Evolutionary conservation across 768 basidiomycete species (phyloP).

Genomic region (Termitomyces sp.): DNA sequence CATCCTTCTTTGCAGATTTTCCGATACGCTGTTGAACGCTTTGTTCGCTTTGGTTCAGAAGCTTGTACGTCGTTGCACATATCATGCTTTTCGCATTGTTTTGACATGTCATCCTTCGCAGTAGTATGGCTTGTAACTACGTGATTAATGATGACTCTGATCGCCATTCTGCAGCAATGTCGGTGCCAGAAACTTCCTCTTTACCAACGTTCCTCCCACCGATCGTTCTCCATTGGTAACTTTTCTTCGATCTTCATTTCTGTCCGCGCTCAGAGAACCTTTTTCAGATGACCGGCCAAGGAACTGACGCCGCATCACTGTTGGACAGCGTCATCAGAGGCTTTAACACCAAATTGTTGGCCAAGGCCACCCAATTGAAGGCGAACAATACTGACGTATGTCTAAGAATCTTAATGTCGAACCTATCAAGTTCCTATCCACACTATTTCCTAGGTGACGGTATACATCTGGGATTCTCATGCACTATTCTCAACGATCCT

Average conservation of each 20-base stretch:
- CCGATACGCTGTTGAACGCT: slow-evolving; percentile 38
- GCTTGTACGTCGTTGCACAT: slow-evolving; percentile 26
- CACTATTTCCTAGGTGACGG: slow-evolving; percentile 29
- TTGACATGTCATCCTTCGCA: not conserved
- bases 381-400: no score
- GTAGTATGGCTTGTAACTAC: not conserved
- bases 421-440: not conserved
- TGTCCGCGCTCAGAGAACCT: not conserved
- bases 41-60: slow-evolving; percentile 46
- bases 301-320: not conserved
- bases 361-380: not conserved
- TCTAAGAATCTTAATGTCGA: not conserved
- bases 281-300: not conserved
- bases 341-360: no score
- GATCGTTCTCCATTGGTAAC: not conserved
- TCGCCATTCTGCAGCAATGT: not conserved
- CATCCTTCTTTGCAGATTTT: slow-evolving; percentile 26
- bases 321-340: not conserved
- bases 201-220: not conserved
- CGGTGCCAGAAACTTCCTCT: not conserved
- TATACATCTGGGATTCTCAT: slow-evolving; percentile 46
- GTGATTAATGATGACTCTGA: not conserved
- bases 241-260: not conserved
- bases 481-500: slow-evolving; percentile 35
- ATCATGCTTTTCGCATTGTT: not conserved